Base-by-base conservation (phyloP, 208 protist species). In the Herpetomonas samuelpessoai region DNA sequence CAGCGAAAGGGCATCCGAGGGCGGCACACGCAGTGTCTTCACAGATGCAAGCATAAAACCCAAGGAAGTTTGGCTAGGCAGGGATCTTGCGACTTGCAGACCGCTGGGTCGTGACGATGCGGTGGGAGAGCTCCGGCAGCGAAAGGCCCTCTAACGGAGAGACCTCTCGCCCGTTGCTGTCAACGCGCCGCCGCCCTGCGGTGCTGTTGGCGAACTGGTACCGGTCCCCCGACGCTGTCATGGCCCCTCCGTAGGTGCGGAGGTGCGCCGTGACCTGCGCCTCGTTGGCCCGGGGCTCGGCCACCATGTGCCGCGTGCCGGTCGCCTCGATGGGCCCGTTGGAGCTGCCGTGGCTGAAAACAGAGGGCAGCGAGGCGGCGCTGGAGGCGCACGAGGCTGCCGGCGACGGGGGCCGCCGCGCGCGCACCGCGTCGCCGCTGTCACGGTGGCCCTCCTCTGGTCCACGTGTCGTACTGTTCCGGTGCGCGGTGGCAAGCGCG, bases 271-370 rank as follows among this genome's bases (percentile, higher is more conserved):
- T 57, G 30, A 88, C 82, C 26, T 83, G 74, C 2, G 60, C 44
- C 72, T 84, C 83, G 6, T 68, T 85, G n/a, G 76, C 78, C 24
- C 12, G 21, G 30, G 61, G 28, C 26, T 64, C 29, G 21, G 49
- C 71, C 22, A 59, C 65, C 62, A 93, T 74, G 74, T 92, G 82
- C 53, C 51, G 57, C 35, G 77, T 78, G 39, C 88, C 88, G 10
- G 81, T 83, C 39, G 76, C 81, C 4, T 27, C 64, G 38, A 95
- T 86, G 9, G 88, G 82, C 0, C 62, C 80, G 57, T 89, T 84
- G 7, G 88, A 95, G 7, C 63, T 81, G 25, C 63, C 73, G 57
- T 95, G 88, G 30, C 81, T 90, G 57, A 95, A 95, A 30, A 95
- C 68, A 22, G 88, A 95, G 12, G 65, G 71, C 14, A 47, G 25